These are phyloP conservation scores for Yarrowia sp. DNA, from an alignment of 805 yeast species.

Conservation along the genomic window DNA sequence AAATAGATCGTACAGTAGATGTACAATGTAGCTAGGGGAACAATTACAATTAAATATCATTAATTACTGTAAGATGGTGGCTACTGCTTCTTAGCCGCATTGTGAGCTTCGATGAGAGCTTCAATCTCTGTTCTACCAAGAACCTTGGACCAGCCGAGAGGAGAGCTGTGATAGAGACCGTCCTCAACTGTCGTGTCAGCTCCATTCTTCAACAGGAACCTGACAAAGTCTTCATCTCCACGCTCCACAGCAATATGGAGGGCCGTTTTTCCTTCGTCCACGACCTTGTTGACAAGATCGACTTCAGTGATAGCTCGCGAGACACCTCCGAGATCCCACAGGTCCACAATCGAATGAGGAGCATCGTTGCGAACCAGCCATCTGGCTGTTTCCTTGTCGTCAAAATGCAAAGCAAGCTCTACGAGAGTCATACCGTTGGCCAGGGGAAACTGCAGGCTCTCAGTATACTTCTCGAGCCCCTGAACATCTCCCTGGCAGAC, in stretches of 20 bases:
- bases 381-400: neutral
- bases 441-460: neutral
- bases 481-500: neutral
- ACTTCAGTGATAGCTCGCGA: neutral
- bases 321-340: constrained; percentile 5
- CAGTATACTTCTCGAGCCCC: neutral
- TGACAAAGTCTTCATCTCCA: constrained; percentile 10
- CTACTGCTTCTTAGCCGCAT: neutral
- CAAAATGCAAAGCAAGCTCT: neutral
- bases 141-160: constrained; percentile 3
- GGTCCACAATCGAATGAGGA: constrained; percentile 7
- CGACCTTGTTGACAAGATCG: neutral
- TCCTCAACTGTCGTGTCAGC: neutral
- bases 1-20: no score
- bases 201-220: neutral
- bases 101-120: neutral
- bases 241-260: constrained; percentile 11
- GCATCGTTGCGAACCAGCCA: constrained; percentile 12
- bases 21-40: no score
- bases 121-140: neutral
- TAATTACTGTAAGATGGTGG: no score
- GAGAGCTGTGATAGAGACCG: neutral
- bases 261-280: constrained; percentile 4
- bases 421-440: constrained; percentile 10
- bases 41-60: no score